A percentile compares a stretch with the other conserved stretches of the same genome.
phyloP scores from a whole-genome alignment of 202 grass and related monocot species.

The Schoenoplectus tabernaemontani region DNA sequence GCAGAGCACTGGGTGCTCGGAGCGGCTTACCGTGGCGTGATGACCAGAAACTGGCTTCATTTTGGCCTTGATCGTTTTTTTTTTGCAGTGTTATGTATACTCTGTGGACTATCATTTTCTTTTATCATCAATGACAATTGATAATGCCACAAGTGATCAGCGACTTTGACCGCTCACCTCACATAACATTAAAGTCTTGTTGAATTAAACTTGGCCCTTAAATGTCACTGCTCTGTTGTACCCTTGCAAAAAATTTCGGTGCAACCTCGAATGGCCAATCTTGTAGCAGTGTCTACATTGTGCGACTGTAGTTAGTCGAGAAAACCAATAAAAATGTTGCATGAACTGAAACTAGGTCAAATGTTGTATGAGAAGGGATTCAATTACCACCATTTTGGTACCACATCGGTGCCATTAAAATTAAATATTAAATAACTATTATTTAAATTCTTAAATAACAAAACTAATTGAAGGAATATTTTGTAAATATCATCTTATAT shows the following conservation, averaged over 20 bases:
- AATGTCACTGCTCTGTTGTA: neutral
- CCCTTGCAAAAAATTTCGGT: neutral
- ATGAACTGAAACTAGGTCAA: too few relatives aligned
- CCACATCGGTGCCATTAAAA: too few relatives aligned
- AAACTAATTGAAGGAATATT: too few relatives aligned
- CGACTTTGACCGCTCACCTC: neutral
- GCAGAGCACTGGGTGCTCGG: slow-evolving; percentile 73
- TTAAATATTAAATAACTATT: too few relatives aligned
- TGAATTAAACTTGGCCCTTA: neutral
- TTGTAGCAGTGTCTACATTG: too few relatives aligned
- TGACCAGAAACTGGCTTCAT: slow-evolving; percentile 34
- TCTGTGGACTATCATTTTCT: neutral
- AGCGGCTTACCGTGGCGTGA: slow-evolving; percentile 47
- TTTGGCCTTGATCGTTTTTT: slow-evolving; percentile 25
- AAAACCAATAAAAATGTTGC: too few relatives aligned
- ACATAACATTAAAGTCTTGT: neutral
- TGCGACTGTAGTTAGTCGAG: too few relatives aligned
- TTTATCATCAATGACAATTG: neutral
- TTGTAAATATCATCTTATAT: too few relatives aligned
- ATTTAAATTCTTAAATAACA: too few relatives aligned
- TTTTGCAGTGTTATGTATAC: neutral
- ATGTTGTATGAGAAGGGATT: too few relatives aligned
- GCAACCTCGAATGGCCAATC: neutral
- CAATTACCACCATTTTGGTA: too few relatives aligned
- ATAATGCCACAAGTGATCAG: neutral